Conservation (phyloP, 2,329 filamentous ascomycete species). For the Sclerotinia borealis region DNA sequence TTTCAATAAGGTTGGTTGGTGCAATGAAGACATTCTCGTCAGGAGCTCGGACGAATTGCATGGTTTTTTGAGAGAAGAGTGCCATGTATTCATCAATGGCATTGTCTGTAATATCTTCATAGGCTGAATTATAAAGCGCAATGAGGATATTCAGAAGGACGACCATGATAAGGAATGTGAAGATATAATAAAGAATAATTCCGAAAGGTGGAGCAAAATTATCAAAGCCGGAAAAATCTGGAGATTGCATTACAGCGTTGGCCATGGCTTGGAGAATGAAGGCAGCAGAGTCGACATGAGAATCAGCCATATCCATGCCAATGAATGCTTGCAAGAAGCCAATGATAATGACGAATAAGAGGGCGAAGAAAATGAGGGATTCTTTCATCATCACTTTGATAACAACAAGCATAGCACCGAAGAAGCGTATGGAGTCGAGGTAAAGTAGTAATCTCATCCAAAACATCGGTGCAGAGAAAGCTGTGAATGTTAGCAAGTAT, state of each 20-base stretch:
- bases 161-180: slow-evolving; percentile 96
- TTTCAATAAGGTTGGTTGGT: slow-evolving; percentile 89
- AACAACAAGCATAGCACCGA: slow-evolving; percentile 96
- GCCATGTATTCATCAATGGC: slow-evolving; percentile 94
- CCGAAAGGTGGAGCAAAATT: slow-evolving; percentile 89
- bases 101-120: slow-evolving; percentile 76
- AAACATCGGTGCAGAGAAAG: slow-evolving; percentile 92
- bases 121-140: slow-evolving; percentile 92
- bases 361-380: slow-evolving; percentile 91
- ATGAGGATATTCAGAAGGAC: slow-evolving; percentile 92
- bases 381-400: slow-evolving; percentile 93
- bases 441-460: slow-evolving; percentile 91
- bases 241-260: slow-evolving; percentile 85
- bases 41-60: slow-evolving; percentile 93
- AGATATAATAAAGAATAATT: slow-evolving; percentile 92
- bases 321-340: slow-evolving; percentile 93
- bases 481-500: slow-evolving; percentile 33
- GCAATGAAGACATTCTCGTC: slow-evolving; percentile 98
- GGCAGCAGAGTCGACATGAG: slow-evolving; percentile 58
- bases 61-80: slow-evolving; percentile 86
- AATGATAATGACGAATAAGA: slow-evolving; percentile 75
- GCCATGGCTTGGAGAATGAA: slow-evolving; percentile 80
- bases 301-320: slow-evolving; percentile 78
- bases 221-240: slow-evolving; percentile 85
- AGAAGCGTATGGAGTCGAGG: slow-evolving; percentile 89